Evolutionary conservation across 2,329 filamentous ascomycete genomes (phyloP), one percentile per base, ranked within the genome.

Genomic region (Fusarium liriodendri): DNA sequence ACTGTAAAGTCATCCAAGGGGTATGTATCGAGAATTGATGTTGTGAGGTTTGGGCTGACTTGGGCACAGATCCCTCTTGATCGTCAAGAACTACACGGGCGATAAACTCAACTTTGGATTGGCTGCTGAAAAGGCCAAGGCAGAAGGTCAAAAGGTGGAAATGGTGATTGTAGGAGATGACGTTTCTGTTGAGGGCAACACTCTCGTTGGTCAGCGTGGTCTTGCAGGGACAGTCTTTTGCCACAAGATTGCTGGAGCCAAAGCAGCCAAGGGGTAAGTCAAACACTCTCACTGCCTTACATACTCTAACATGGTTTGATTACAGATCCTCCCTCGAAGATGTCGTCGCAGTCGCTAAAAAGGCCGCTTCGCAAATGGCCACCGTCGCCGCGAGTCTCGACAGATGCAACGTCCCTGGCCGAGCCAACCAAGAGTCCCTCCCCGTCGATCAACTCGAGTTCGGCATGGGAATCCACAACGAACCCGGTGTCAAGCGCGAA

Each of bases 21-120:
- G 74, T 77, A 58, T 1, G 65, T 40, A 2, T 0, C 7, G 4
- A 2, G 0, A 4, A 32, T 5, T 1, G 2, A 29, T 9, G 5
- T 1, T 11, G 13, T 11, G n/a, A 37, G 13, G 52, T 18, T n/a
- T 25, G 4, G 11, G 33, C 62, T 75, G 38, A 71, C 58, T 18
- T 47, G 22, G 22, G 10, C 2, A 6, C 16, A 76, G 76, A 18
- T 68, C 74, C 4, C 29, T 78, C 62, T 50, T 79, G 33, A 78
- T 78, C 33, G 76, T 78, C 38, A 79, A 78, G 45, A 79, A 79
- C 61, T 79, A 78, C 61, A 79, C 77, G 0, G 77, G 77, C 22
- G 77, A 79, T 54, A 78, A 78, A 57, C 74, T 79, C 57, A 78
- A 79, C 67, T 79, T 80, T 60, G 77, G 78, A 6, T 61, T 80